Percentiles rank a stretch among this genome's conserved stretches.
Evolutionary conservation across 345 rosid genomes (phyloP).

Genomic region (Carallia pectinifolia): DNA sequence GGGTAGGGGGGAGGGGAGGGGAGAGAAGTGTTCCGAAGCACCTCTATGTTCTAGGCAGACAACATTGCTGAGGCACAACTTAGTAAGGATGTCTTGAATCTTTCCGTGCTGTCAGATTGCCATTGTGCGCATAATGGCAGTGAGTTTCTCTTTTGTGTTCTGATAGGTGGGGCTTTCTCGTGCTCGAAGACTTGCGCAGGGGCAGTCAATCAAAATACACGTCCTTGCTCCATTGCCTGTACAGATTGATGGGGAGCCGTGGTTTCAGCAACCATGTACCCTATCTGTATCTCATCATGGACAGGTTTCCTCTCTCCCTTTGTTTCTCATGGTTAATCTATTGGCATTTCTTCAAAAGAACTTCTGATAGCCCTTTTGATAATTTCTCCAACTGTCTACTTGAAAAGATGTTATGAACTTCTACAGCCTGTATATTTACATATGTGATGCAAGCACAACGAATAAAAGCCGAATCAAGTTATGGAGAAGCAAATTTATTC

Average conservation of each 20-base stretch:
- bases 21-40: no score
- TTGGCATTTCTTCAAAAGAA: no score
- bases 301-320: slow-evolving; percentile 56
- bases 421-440: no score
- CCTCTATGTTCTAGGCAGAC: not conserved
- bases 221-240: slow-evolving; percentile 79
- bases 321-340: slow-evolving; percentile 10
- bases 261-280: slow-evolving; percentile 86
- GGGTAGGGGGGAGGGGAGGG: no score
- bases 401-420: not conserved
- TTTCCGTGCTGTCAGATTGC: slow-evolving; percentile 1
- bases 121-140: not conserved
- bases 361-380: not conserved
- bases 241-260: slow-evolving; percentile 96
- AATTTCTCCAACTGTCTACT: not conserved
- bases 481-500: no score
- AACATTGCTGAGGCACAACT: not conserved
- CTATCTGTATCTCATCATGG: slow-evolving; percentile 82
- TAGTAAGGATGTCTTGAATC: not conserved
- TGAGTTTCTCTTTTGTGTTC: slow-evolving; percentile 22
- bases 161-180: slow-evolving; percentile 87
- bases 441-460: no score
- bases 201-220: slow-evolving; percentile 80
- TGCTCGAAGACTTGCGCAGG: slow-evolving; percentile 96
- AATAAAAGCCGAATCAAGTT: no score